Base-by-base conservation (phyloP, 106 monocot genomes). In the Dioscorea dumetorum region DNA sequence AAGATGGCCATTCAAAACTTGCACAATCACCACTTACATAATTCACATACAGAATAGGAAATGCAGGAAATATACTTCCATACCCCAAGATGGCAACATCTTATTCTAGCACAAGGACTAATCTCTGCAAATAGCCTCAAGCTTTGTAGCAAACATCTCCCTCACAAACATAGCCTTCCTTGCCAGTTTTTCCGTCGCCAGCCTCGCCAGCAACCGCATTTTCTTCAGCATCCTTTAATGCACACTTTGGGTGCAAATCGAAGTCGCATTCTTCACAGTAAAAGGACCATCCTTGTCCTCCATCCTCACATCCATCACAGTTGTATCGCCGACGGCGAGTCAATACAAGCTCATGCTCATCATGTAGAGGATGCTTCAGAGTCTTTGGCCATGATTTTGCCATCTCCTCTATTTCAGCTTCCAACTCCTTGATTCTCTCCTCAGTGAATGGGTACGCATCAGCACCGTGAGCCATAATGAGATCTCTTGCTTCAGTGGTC, bases 371-470 rank as follows among this genome's bases (percentile, higher is more conserved):
- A 22, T 70, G 73, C 68, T 85, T 74, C 58, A 81, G 17, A 51
- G 60, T 77, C 69, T 75, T 61, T 13, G 80, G 80, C 80, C 74
- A 77, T 49, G 20, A n/a, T 70, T 77, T 85, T 1, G 61, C 74
- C 69, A 64, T 75, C 62, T 80, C 85, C 24, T 76, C 77, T 3
- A 52, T 22, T 41, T 75, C 69, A 16, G 52, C 73, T 61, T 84
- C 73, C 5, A 88, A 66, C 63, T 79, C 58, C 48, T 58, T 67
- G 8, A 81, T 49, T 19, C 61, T 54, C 61, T 84, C 88, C 18
- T 88, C 71, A 0, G 81, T 81, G 64, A 88, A 88, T 16, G 88
- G 88, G 65, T 81, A 82, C 4, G 85, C 85, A 41, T 74, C 64
- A 2, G 79, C 77, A 11, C 89, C 86, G 23, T 84, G 67, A 8